Conservation (phyloP, 192 early-diverging fungal genomes). For the Borealophlyctis nickersoniae region DNA sequence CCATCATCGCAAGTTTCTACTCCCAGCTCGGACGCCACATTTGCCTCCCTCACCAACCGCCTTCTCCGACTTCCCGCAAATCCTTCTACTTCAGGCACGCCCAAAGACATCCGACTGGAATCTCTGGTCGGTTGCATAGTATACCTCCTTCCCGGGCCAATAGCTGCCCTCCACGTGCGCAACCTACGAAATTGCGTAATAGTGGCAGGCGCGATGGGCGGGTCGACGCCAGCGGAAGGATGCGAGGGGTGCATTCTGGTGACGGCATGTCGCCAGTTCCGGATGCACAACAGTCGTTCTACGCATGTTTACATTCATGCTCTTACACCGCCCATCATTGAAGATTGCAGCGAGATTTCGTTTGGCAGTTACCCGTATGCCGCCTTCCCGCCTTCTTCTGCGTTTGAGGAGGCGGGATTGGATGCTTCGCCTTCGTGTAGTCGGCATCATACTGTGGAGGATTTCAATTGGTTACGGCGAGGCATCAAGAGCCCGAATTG, state of each 20-base stretch:
- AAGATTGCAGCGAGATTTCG: constrained; percentile 64
- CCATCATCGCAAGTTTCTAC: no score
- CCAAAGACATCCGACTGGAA: not conserved
- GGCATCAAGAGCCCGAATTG: constrained; percentile 16
- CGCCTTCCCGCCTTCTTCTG: constrained; percentile 19
- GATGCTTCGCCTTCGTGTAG: constrained; percentile 30
- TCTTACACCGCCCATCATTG: constrained; percentile 82
- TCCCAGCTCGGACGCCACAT: no score
- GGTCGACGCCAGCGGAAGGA: constrained; percentile 70
- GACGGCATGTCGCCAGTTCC: constrained; percentile 73
- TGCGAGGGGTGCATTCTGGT: constrained; percentile 60
- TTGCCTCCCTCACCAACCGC: no score
- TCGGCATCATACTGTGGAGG: constrained; percentile 68
- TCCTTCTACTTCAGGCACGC: no score
- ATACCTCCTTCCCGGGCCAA: constrained; percentile 48
- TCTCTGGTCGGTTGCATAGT: constrained; percentile 59
- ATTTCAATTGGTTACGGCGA: constrained; percentile 84
- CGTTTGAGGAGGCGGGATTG: constrained; percentile 10
- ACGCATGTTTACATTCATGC: constrained; percentile 69
- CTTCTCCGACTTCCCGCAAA: no score
- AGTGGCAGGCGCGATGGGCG: constrained; percentile 61
- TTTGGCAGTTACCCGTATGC: constrained; percentile 67
- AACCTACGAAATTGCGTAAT: constrained; percentile 66
- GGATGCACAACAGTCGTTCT: constrained; percentile 71
- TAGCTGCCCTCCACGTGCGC: constrained; percentile 77